Evolutionary conservation across 2,329 filamentous ascomycete genomes (phyloP), one percentile per base, ranked within the genome.

Genomic region (Rhynchosporium graminicola): DNA sequence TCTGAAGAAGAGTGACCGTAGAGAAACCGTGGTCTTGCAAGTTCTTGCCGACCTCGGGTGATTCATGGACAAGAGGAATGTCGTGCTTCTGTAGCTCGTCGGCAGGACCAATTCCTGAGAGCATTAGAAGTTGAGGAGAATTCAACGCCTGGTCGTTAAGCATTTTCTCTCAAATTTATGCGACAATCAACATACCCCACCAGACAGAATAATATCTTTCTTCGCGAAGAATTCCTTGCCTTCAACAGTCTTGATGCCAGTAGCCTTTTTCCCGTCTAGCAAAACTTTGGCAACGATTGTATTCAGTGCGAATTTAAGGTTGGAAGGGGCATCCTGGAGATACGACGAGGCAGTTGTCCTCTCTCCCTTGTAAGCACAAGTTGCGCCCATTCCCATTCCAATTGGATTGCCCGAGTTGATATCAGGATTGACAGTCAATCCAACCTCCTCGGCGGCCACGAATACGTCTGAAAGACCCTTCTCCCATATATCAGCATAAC

Each of bases 31-130:
- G 67, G 73, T 66, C 81, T 78, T 52, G 77, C 77, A 8, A 71
- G 72, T 88, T 87, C 50, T 77, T 79, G 46, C 87, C 87, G n/a
- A 90, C 85, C 10, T 89, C 85, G 0, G 85, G 85, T 1, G 86
- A 77, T 68, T 89, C 79, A 2, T 64, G 83, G 38, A 87, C 67
- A 3, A 87, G 75, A 2, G 77, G 73, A 63, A 88, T 87, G 40
- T 76, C 72, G 68, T 81, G 70, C 50, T 70, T 70, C 31, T 71
- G 38, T 3, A 81, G 74, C 68, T 80, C 77, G 2, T 64, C 71
- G 15, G 65, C 67, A 3, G 77, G 76, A 0, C 80, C 80, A 47
- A 82, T 72, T 38, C 80, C 80, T 33, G 76, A 79, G 9, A 80
- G 74, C 70, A 81, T 79, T 10, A 82, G 76, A 38, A 82, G 70